Base-by-base conservation (phyloP, 768 basidiomycete species). In the Gloeophyllum trabeum region DNA sequence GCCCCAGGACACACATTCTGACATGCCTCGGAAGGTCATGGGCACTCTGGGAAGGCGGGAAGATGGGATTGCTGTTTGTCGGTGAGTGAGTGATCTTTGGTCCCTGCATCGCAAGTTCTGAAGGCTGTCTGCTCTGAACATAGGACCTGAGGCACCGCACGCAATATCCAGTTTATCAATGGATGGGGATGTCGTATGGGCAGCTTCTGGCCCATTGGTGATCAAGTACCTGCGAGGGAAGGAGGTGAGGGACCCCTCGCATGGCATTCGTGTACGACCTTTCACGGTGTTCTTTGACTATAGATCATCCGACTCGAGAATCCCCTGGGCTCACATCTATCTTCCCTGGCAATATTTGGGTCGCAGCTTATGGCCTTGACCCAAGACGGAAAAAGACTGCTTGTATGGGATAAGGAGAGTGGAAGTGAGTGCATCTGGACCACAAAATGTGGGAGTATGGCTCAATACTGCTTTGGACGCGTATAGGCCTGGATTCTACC, bases 11-110 rank as follows among this genome's bases (percentile, higher is more conserved):
- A 44, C 83, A 90, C 47, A 64, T 98, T 34, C 61, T 96, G 24
- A 93, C 90, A 7, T 92, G 87, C 53, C 62, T 97, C 5, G 93
- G 94, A 4, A 76, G 67, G 44, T 76, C 86, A 49, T 98, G 93
- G 93, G 87, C 91, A 14, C 66, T 96, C 54, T 98, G 94, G 94
- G 91, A 96, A 51, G 93, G 90, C 18, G 86, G 80, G 21, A 91
- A 83, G 62, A 92, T 98, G 88, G 71, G 70, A 24, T 62, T 98
- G 43, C 69, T 97, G 26, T 98, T 99, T 57, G 91, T 93, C 46
- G 90, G 94, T 89, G 61, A 65, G 89, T 74, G 24, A 26, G 41
- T 46, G 43, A 18, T 46, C 30, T 35, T 24, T 34, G 14, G 22
- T 40, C 7, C 37, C 3, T 20, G 14, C 30, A 6, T 22, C n/a